A percentile compares a stretch with the other conserved stretches of the same genome.
Evolutionary conservation across 1,284 basidiomycete genomes (phyloP).

Genomic region (Agaricales sp.): DNA sequence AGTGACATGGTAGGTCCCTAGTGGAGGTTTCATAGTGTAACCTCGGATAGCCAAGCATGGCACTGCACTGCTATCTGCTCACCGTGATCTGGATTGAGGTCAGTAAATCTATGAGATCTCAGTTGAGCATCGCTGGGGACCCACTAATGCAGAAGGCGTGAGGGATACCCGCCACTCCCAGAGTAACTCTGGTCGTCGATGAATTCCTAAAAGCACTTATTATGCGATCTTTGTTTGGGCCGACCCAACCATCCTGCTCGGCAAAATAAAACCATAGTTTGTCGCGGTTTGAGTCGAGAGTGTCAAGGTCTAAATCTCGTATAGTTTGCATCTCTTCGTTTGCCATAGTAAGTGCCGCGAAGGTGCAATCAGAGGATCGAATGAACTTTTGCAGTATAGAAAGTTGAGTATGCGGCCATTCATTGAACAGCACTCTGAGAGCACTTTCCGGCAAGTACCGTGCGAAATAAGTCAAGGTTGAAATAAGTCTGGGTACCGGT

Average conservation of each 20-base stretch:
- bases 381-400: conserved; percentile 36
- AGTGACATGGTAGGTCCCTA: no score
- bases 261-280: conserved; percentile 45
- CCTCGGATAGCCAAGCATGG: conserved; percentile 30
- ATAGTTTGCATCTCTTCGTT: conserved; percentile 52
- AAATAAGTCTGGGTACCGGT: conserved; percentile 33
- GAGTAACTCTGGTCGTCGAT: conserved; percentile 26
- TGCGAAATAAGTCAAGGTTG: conserved; percentile 19
- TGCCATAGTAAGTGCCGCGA: conserved; percentile 44
- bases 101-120: conserved; percentile 1
- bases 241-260: conserved; percentile 50
- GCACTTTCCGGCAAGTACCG: conserved; percentile 12
- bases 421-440: conserved; percentile 17
- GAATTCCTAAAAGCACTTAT: conserved; percentile 22
- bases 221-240: conserved; percentile 32
- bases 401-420: conserved; percentile 39
- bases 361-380: conserved; percentile 33
- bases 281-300: conserved; percentile 28
- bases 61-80: conserved; percentile 38
- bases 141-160: conserved; percentile 60
- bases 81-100: conserved; percentile 40
- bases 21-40: no score
- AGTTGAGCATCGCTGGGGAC: conserved; percentile 13
- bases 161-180: conserved; percentile 34
- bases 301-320: conserved; percentile 30